These are phyloP conservation scores for Kazachstania psychrophila DNA, from an alignment of 805 yeast genomes.

Conservation along the genomic window DNA sequence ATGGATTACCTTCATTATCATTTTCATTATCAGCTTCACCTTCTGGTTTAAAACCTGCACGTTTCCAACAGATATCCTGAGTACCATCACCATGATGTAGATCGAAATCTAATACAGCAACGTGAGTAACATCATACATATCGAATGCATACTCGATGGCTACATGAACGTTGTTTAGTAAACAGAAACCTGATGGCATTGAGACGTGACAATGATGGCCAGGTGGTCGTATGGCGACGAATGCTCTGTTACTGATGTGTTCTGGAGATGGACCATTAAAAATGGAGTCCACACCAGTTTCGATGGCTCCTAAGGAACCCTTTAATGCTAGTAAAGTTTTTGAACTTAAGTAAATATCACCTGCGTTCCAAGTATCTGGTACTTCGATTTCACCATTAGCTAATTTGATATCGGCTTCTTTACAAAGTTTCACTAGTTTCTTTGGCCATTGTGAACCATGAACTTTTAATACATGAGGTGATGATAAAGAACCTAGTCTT, in stretches of 20 bases:
- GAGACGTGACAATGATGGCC: slow-evolving; percentile 83
- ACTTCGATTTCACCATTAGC: slow-evolving; percentile 53
- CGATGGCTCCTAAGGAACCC: slow-evolving; percentile 71
- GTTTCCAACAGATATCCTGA: slow-evolving; percentile 77
- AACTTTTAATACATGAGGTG: slow-evolving; percentile 55
- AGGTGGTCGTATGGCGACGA: slow-evolving; percentile 69
- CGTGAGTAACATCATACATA: slow-evolving; percentile 60
- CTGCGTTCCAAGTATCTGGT: slow-evolving; percentile 74
- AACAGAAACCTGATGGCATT: slow-evolving; percentile 78
- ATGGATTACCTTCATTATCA: slow-evolving; percentile 7
- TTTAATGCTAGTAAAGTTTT: slow-evolving; percentile 60
- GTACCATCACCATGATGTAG: slow-evolving; percentile 87
- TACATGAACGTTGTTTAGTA: slow-evolving; percentile 72
- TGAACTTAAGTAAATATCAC: slow-evolving; percentile 67
- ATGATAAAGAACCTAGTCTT: slow-evolving; percentile 39
- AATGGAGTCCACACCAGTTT: slow-evolving; percentile 54
- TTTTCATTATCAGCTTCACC: slow-evolving; percentile 20
- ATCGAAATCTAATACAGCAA: slow-evolving; percentile 74
- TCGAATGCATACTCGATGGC: slow-evolving; percentile 68
- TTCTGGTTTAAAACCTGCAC: slow-evolving; percentile 38
- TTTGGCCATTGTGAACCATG: slow-evolving; percentile 73
- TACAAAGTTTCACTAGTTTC: slow-evolving; percentile 47
- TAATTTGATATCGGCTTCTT: slow-evolving; percentile 47
- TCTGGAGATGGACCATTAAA: slow-evolving; percentile 31
- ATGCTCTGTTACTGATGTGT: slow-evolving; percentile 38